phyloP scores from a whole-genome alignment of 1,139 yeast species.

The Sugiyamaella pinicola region DNA sequence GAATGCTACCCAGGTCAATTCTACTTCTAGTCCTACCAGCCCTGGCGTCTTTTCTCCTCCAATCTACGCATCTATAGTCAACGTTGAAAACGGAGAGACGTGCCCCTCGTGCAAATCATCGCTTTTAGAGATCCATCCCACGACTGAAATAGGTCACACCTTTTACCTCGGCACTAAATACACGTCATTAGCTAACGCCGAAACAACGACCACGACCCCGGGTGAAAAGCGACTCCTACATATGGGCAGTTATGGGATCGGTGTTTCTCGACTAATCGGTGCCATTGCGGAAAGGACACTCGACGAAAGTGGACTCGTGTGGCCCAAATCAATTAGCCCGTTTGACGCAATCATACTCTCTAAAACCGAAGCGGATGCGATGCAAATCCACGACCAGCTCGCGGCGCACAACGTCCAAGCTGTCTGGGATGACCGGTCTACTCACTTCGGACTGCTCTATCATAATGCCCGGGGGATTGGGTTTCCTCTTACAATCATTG shows the following conservation, averaged over 20 bases:
- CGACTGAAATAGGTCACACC: constrained; percentile 95
- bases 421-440: constrained; percentile 44
- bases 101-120: constrained; percentile 64
- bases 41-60: neutral
- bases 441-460: constrained; percentile 43
- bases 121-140: constrained; percentile 56
- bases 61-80: constrained; percentile 63
- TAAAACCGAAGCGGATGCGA: constrained; percentile 38
- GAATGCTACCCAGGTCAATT: neutral
- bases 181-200: constrained; percentile 63
- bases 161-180: constrained; percentile 84
- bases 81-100: constrained; percentile 65
- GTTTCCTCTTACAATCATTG: constrained; percentile 42
- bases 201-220: too few relatives aligned
- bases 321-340: constrained; percentile 86
- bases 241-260: constrained; percentile 98
- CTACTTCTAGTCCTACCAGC: too few relatives aligned
- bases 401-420: constrained; percentile 33
- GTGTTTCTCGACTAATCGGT: constrained; percentile 81
- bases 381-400: constrained; percentile 31
- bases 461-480: constrained; percentile 43
- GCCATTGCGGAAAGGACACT: constrained; percentile 77
- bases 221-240: constrained; percentile 48
- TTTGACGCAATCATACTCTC: constrained; percentile 66
- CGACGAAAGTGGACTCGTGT: constrained; percentile 68